Evolutionary conservation across 2,329 filamentous ascomycete species (phyloP).

Genomic region (Colletotrichum cordylinicola): DNA sequence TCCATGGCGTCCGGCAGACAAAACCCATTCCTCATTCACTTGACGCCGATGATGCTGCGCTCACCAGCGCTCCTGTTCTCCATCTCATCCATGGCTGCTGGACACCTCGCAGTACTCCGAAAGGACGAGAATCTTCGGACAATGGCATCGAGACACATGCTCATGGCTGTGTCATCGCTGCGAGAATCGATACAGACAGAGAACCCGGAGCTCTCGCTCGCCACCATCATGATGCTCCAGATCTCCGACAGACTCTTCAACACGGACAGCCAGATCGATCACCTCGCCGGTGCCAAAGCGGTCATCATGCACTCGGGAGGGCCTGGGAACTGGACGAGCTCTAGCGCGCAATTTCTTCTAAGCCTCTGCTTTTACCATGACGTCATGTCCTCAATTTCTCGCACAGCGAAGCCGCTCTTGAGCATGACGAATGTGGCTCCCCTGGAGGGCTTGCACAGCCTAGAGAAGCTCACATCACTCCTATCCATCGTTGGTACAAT

Average conservation of each 20-base stretch:
- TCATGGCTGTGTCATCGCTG: constrained; percentile 23
- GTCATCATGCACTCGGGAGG: constrained; percentile 29
- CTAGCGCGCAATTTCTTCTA: constrained; percentile 31
- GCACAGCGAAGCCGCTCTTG: constrained; percentile 29
- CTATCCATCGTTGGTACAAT: constrained; percentile 28
- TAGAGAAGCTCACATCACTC: constrained; percentile 26
- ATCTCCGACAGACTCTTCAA: constrained; percentile 34
- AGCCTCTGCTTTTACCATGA: constrained; percentile 36
- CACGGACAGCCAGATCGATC: constrained; percentile 31
- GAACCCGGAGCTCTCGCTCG: constrained; percentile 32
- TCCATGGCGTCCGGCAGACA: constrained; percentile 29
- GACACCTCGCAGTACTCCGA: constrained; percentile 32
- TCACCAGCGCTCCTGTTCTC: constrained; percentile 31
- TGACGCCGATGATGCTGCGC: constrained; percentile 34
- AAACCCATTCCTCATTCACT: constrained; percentile 34
- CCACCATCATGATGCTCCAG: constrained; percentile 35
- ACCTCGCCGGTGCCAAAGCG: constrained; percentile 33
- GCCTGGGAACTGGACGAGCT: constrained; percentile 22
- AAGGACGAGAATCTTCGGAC: constrained; percentile 25
- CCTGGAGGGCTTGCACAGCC: constrained; percentile 25
- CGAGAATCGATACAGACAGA: background rate
- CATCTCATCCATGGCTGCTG: constrained; percentile 35
- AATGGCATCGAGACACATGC: constrained; percentile 27
- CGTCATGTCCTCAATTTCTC: constrained; percentile 33
- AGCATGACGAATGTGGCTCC: constrained; percentile 25